Base-by-base conservation (phyloP, 805 yeast species). In the Priceomyces medius region DNA sequence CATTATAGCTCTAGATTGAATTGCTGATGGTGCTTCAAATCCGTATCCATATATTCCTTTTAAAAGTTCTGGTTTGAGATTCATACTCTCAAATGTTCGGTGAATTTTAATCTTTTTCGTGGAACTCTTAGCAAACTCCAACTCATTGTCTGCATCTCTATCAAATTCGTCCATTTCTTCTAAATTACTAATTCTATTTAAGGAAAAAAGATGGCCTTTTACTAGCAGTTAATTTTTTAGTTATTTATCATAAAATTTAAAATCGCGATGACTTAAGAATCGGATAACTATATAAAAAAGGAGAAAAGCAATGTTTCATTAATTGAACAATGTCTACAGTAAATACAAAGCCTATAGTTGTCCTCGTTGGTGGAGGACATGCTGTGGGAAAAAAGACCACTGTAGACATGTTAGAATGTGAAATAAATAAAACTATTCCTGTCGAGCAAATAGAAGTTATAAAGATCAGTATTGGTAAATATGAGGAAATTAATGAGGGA, bases 1-100 rank as follows among this genome's bases (percentile, higher is more conserved):
- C 70, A 85, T 74, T 55, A 93, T 93, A 49, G 98, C 99, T 68
- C 99, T 82, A 62, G 89, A 90, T 74, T 93, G 99, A 73, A 93
- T 93, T 43, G 98, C 93, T 41, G 97, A 89, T 51, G 99, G 99
- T 41, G 81, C 80, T 73, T 91, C 98, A 67, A 88, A 93, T 66
- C 98, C 97, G 74, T 85, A 86, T 55, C 85, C 87, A 65, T 77
- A 88, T 54, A 88, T 81, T 55, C 88, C 80, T 52, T 63, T 63
- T 23, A 68, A 52, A 8, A 66, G 60, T 28, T 63, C 63, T 5
- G 68, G 69, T 47, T 69, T 68, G 29, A 71, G 53, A 20, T 56
- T 56, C 76, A 71, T 71, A 45, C 66, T 55, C 49, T 66, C 74
- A 44, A 65, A 65, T 2, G 74, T 66, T 14, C 76, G 66, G 48